Conservation (phyloP, 2,329 filamentous ascomycete genomes). For the Exophiala lecanii-corni region DNA sequence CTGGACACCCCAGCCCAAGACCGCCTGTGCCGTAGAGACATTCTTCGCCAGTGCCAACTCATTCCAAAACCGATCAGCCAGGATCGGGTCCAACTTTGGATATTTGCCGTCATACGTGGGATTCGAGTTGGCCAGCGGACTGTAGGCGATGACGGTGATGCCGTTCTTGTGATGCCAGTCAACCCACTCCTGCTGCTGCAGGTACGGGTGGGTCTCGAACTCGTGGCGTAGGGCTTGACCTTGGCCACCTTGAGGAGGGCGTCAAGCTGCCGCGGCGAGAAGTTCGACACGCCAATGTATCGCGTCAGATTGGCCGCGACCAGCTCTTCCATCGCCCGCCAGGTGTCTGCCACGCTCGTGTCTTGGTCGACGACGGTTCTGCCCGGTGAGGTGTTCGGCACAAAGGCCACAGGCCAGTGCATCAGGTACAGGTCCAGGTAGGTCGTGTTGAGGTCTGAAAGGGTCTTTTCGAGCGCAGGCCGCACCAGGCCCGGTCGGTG, state of each 20-base stretch:
- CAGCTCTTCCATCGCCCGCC: slow-evolving; percentile 60
- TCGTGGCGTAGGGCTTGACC: slow-evolving; percentile 32
- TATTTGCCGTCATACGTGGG: slow-evolving; percentile 39
- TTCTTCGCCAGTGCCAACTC: slow-evolving; percentile 39
- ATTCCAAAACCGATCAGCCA: slow-evolving; percentile 40
- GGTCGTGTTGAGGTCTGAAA: slow-evolving; percentile 35
- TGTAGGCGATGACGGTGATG: slow-evolving; percentile 37
- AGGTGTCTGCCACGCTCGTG: slow-evolving; percentile 42
- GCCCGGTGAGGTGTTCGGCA: slow-evolving; percentile 27
- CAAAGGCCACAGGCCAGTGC: slow-evolving; percentile 39
- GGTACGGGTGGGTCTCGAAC: slow-evolving; percentile 37
- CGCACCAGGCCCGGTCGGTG: slow-evolving; percentile 58
- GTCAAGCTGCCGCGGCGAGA: slow-evolving; percentile 30
- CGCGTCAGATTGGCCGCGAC: slow-evolving; percentile 48
- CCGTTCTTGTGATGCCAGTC: slow-evolving; percentile 33
- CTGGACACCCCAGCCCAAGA: slow-evolving; percentile 47
- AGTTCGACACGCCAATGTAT: slow-evolving; percentile 63
- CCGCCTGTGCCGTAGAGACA: slow-evolving; percentile 41
- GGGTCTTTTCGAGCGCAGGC: slow-evolving; percentile 46
- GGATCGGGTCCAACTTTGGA: slow-evolving; percentile 32
- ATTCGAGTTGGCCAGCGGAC: slow-evolving; percentile 42
- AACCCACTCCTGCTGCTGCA: slow-evolving; percentile 35
- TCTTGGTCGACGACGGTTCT: slow-evolving; percentile 29
- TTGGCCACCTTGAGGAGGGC: slow-evolving; percentile 26
- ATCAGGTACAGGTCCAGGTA: slow-evolving; percentile 45